phyloP scores from a whole-genome alignment of 306 rosid genomes.

The Mimosa bimucronata region DNA sequence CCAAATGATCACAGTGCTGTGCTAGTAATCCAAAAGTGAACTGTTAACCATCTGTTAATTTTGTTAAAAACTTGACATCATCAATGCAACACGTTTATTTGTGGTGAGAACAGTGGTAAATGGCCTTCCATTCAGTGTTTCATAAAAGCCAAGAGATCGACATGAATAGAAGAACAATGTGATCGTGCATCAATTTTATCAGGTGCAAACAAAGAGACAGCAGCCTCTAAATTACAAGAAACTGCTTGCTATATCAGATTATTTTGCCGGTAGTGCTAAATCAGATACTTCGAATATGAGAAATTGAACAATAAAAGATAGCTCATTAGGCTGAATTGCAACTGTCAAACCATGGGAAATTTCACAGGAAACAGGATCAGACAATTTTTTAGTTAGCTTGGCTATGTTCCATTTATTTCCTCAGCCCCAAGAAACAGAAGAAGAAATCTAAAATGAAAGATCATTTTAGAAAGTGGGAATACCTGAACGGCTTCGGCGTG shows the following conservation, averaged over 20 bases:
- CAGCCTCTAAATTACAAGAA: neutral
- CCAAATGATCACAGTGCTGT: slow-evolving; percentile 22
- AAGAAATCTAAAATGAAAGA: neutral
- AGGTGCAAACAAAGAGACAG: neutral
- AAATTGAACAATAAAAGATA: neutral
- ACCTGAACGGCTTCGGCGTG: slow-evolving; percentile 95
- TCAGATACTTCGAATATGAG: neutral
- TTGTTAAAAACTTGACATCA: neutral
- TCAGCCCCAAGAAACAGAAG: neutral
- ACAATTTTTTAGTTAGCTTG: neutral
- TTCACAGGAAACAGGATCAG: neutral
- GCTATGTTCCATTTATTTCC: neutral
- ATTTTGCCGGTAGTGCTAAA: neutral
- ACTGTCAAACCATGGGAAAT: neutral
- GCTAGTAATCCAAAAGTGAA: slow-evolving; percentile 24
- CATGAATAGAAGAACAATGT: neutral
- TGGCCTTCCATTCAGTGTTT: neutral
- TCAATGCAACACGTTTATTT: neutral
- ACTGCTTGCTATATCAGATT: neutral
- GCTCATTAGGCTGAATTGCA: neutral
- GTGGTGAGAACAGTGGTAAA: neutral
- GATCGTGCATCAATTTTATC: slow-evolving; percentile 5
- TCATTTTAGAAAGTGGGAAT: neutral
- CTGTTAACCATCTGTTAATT: slow-evolving; percentile 23
- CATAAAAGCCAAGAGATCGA: neutral